A percentile compares a stretch with the other conserved stretches of the same genome.
Evolutionary conservation across 345 rosid species (phyloP).

Genomic region (Eucalyptus decipiens): DNA sequence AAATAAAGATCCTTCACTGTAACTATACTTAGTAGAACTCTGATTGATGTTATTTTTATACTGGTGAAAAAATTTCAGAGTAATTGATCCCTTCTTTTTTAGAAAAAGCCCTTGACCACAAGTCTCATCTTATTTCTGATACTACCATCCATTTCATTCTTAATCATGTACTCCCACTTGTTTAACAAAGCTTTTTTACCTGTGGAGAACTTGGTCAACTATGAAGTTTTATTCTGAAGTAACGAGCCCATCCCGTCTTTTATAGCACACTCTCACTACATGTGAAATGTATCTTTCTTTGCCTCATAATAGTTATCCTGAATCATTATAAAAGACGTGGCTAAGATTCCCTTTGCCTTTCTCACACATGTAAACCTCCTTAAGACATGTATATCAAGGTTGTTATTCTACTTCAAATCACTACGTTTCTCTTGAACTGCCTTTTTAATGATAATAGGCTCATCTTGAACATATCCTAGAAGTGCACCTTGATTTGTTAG

Average conservation of each 20-base stretch:
- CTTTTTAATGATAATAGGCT: not conserved
- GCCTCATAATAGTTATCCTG: rapidly evolving
- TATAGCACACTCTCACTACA: not conserved
- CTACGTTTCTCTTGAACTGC: not conserved
- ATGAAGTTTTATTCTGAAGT: not conserved
- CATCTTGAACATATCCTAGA: not conserved
- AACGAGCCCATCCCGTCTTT: not conserved
- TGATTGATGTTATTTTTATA: not conserved
- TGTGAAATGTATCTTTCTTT: not conserved
- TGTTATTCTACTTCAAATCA: not conserved
- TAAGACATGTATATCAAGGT: not conserved
- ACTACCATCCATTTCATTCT: not conserved
- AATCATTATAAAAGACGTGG: not conserved
- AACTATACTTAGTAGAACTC: rapidly evolving
- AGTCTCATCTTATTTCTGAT: not conserved
- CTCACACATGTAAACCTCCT: not conserved
- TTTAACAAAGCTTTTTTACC: not conserved
- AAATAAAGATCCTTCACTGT: not conserved
- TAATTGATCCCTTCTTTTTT: not conserved
- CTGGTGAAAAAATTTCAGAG: rapidly evolving
- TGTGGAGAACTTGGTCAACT: not conserved
- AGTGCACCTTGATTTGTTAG: not conserved
- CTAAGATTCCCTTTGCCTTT: not conserved
- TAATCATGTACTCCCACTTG: not conserved
- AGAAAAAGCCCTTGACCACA: not conserved